Evolutionary conservation across 805 yeast genomes (phyloP), one percentile per base, ranked within the genome.

Genomic region (Metschnikowia matae): DNA sequence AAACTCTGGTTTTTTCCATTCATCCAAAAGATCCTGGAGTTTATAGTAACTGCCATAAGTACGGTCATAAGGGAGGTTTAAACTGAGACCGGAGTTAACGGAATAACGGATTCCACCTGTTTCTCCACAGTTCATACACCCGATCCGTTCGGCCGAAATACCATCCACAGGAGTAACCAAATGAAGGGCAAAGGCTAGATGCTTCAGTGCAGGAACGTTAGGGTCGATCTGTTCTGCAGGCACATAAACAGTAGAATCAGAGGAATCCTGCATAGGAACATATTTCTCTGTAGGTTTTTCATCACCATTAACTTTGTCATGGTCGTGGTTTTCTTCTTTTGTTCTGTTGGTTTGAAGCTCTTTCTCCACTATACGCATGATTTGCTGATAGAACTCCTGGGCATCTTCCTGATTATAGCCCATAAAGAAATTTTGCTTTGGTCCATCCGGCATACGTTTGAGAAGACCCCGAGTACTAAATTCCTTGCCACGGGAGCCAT

Each of bases 331-430:
- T n/a, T 40, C 46, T 18, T 1, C 17, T 3, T 26, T 53, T 15
- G 23, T 53, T 15, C 55, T 58, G 51, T 10, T 50, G 11, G 29
- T 49, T 34, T 61, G 64, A 66, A 65, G 69, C 48, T 84, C 87
- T 38, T 71, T 71, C 61, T 87, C 95, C 32, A 87, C 70, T 50
- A 85, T 81, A 39, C 79, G 75, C 76, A 87, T 73, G 2, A 87
- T 78, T 46, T 84, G 77, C 64, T 91, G 97, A 71, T 91, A 91
- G 62, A 91, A 91, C 65, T 91, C 98, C 67, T 91, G 97, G 0
- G 97, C 97, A 70, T 91, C 98, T 66, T 91, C 97, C 69, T 91
- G 98, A 62, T 88, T 89, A 63, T 89, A 89, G 1, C 97, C 94
- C 49, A 82, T 68, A 58, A 90, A 82, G 52, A 89, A 79, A 62